Conservation (phyloP, 345 rosid genomes). For the Mercurialis annua region DNA sequence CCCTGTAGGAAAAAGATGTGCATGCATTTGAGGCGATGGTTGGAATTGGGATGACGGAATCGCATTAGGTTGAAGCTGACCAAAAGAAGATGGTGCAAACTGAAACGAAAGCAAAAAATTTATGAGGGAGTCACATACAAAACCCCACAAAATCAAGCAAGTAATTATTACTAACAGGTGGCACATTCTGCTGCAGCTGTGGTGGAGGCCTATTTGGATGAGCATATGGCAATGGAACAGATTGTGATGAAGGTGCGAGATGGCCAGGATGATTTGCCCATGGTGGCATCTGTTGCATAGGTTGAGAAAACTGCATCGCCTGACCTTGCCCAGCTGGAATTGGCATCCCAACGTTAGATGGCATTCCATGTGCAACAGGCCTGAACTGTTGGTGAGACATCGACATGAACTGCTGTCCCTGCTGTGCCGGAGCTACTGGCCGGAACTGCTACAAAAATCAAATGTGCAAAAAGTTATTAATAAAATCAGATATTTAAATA, state of each 20-base stretch:
- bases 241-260: slow-evolving; percentile 53
- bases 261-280: slow-evolving; percentile 75
- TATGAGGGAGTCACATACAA: slow-evolving; percentile 15
- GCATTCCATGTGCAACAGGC: slow-evolving; percentile 60
- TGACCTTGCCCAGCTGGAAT: slow-evolving; percentile 53
- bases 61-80: slow-evolving; percentile 55
- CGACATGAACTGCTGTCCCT: slow-evolving; percentile 59
- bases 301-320: slow-evolving; percentile 64
- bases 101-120: slow-evolving; percentile 27
- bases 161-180: slow-evolving; percentile 30
- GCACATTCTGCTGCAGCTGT: slow-evolving; percentile 49
- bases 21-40: slow-evolving; percentile 57
- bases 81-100: slow-evolving; percentile 62
- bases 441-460: slow-evolving; percentile 51
- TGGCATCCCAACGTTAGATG: slow-evolving; percentile 49
- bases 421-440: slow-evolving; percentile 57
- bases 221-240: slow-evolving; percentile 47
- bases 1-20: slow-evolving; percentile 35
- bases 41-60: slow-evolving; percentile 47
- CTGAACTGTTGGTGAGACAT: slow-evolving; percentile 64
- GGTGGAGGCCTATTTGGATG: slow-evolving; percentile 57
- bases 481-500: no score
- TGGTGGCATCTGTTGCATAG: slow-evolving; percentile 62
- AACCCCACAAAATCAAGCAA: slow-evolving; percentile 4
- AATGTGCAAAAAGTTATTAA: no score